Percentiles rank a stretch among this genome's conserved stretches.
Conservation (phyloP, 1,284 basidiomycete species). For the Irpex rosettiformis region DNA sequence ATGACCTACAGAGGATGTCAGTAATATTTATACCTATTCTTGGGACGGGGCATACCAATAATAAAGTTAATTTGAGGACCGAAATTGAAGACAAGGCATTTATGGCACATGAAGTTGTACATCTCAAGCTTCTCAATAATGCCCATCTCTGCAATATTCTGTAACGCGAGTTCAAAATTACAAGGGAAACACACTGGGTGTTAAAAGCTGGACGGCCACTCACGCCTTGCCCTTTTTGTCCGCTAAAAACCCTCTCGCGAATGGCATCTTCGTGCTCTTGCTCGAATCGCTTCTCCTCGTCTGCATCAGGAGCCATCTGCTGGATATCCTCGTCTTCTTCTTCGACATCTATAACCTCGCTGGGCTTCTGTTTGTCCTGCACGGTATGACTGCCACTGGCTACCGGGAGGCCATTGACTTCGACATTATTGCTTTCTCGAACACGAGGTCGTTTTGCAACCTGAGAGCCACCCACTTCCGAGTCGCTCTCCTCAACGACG, state of each 20-base stretch:
- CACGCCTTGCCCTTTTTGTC: conserved; percentile 55
- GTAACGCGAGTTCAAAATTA: neutral
- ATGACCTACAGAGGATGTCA: conserved; percentile 46
- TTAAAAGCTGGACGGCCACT: conserved; percentile 25
- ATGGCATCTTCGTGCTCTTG: conserved; percentile 54
- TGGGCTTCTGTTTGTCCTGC: neutral
- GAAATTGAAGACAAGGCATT: conserved; percentile 77
- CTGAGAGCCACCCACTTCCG: conserved; percentile 12
- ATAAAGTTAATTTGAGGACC: conserved; percentile 96
- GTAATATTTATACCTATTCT: neutral
- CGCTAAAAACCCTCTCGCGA: conserved; percentile 49
- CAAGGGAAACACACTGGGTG: neutral
- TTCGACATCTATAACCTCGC: conserved; percentile 13
- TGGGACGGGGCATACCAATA: conserved; percentile 62
- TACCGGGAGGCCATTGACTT: conserved; percentile 2
- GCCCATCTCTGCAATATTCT: conserved; percentile 81
- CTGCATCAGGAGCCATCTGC: conserved; percentile 37
- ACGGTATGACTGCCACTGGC: neutral
- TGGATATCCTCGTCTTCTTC: conserved; percentile 32
- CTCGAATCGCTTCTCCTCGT: conserved; percentile 58
- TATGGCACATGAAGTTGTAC: conserved; percentile 97
- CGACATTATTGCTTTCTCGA: neutral
- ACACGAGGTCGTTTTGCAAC: conserved; percentile 15
- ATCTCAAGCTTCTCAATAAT: conserved; percentile 86
- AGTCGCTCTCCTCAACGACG: conserved; percentile 9